phyloP scores from a whole-genome alignment of 176 grass and related monocot genomes.

The Oryza meridionalis region DNA sequence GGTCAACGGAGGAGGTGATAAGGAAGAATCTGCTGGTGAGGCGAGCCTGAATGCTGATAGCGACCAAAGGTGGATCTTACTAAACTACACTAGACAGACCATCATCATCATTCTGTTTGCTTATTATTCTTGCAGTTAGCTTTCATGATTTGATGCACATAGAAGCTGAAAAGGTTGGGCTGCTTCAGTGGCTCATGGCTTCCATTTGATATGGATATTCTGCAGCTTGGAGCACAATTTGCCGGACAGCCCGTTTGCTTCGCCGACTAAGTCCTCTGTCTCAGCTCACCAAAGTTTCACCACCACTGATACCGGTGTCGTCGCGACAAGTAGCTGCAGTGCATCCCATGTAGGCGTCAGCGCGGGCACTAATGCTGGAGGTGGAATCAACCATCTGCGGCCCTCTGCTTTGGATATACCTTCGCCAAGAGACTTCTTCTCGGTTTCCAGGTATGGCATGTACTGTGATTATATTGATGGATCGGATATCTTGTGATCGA shows the following conservation, averaged over 20 bases:
- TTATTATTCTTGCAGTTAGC: constrained; percentile 31
- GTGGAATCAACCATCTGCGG: constrained; percentile 38
- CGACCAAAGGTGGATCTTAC: constrained; percentile 68
- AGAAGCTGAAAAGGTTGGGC: background rate
- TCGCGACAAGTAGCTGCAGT: background rate
- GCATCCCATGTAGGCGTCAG: background rate
- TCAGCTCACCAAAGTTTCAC: constrained; percentile 31
- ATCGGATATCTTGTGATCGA: background rate
- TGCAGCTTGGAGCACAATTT: constrained; percentile 74
- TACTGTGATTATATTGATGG: background rate
- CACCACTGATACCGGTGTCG: constrained; percentile 6
- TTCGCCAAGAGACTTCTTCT: constrained; percentile 60
- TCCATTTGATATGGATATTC: constrained; percentile 17
- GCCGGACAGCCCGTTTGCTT: constrained; percentile 82
- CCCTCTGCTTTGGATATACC: constrained; percentile 59
- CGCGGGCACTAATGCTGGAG: constrained; percentile 8
- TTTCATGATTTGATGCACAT: constrained; percentile 35
- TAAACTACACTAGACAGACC: constrained; percentile 32
- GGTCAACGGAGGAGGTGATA: constrained; percentile 61
- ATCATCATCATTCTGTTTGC: constrained; percentile 5
- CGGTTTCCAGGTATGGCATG: constrained; percentile 54
- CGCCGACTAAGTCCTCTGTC: constrained; percentile 50
- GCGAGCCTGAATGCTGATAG: constrained; percentile 64
- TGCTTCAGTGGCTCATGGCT: background rate
- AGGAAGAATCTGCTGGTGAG: constrained; percentile 67